Base-by-base conservation (phyloP, 2,329 filamentous ascomycete genomes). In the Penicillium carneum region DNA sequence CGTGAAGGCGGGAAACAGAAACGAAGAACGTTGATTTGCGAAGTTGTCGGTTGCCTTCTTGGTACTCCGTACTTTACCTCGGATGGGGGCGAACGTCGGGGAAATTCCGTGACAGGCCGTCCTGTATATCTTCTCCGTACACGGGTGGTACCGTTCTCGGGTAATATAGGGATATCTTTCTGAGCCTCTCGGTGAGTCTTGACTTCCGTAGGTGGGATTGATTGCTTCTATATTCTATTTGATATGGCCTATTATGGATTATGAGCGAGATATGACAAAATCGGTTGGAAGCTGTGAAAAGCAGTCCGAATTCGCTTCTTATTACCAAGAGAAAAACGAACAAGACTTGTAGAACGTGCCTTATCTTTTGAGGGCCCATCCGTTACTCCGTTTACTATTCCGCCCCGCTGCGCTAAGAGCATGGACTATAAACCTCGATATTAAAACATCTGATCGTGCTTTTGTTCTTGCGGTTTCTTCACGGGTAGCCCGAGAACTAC, bases 81-180 rank as follows among this genome's bases (percentile, higher is more conserved):
- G 20, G n/a, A 46, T 45, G 3, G 56, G 59, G 34, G 34, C 29
- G 42, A 63, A 54, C 4, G 14, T 56, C 51, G 38, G 53, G 52
- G 55, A 62, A 58, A 58, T 50, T 23, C 31, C 20, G 58, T 61
- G 54, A 59, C 36, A 31, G n/a, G 38, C 39, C 29, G 33, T 60
- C 59, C 38, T 26, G 57, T 56, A 16, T 45, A 20, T 60, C 10
- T 31, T 6, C 33, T 4, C 18, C 33, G n/a, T 61, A 61, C 57
- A 29, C 6, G 29, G 31, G 8, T 4, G 31, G 42, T 67, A 69
- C 66, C 39, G 18, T 10, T 11, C 6, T 68, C 66, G 66, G 66
- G 66, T 69, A 69, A 69, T 59, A 31, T 68, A 68, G 66, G 66
- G 42, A 66, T 59, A 54, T 41, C 6, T 38, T 49, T 46, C 23